Percentiles rank a stretch among this genome's conserved stretches.
Conservation (phyloP, 371 early-diverging fungal genomes). For the Mortierella sp. region DNA sequence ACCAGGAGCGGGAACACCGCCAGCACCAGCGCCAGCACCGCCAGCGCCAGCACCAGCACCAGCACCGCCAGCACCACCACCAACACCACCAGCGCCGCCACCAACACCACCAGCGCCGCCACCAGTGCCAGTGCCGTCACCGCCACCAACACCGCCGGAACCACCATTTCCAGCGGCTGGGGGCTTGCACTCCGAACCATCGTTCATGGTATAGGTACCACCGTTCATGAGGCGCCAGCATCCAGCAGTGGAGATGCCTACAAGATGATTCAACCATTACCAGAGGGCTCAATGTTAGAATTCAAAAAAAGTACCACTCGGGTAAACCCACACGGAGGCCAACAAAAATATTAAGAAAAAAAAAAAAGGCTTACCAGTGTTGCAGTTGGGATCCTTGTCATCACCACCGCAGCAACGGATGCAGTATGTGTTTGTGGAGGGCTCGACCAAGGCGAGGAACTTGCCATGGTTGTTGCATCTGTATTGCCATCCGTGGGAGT, state of each 20-base stretch:
- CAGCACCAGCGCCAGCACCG: not conserved
- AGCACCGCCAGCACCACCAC: not conserved
- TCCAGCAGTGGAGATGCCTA: slow-evolving; percentile 27
- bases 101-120: not conserved
- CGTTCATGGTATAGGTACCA: slow-evolving; percentile 26
- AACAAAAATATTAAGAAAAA: not conserved
- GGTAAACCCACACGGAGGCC: too few species aligned
- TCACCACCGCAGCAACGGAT: slow-evolving; percentile 50
- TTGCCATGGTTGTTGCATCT: slow-evolving; percentile 53
- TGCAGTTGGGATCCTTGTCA: slow-evolving; percentile 28
- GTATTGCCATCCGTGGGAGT: slow-evolving; percentile 47
- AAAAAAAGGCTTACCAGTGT: slow-evolving; percentile 35
- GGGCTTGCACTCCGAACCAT: slow-evolving; percentile 21
- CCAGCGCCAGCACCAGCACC: not conserved
- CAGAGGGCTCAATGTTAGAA: too few species aligned
- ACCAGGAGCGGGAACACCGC: not conserved
- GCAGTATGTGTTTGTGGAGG: slow-evolving; percentile 57
- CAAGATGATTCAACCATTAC: slow-evolving; percentile 4
- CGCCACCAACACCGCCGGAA: not conserved
- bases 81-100: not conserved
- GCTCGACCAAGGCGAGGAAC: slow-evolving; percentile 62
- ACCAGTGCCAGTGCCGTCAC: not conserved
- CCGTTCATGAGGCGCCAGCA: slow-evolving; percentile 37
- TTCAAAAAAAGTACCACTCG: not conserved
- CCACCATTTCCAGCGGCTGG: too few species aligned